phyloP scores from a whole-genome alignment of 345 rosid species.

The Murraya koenigii region DNA sequence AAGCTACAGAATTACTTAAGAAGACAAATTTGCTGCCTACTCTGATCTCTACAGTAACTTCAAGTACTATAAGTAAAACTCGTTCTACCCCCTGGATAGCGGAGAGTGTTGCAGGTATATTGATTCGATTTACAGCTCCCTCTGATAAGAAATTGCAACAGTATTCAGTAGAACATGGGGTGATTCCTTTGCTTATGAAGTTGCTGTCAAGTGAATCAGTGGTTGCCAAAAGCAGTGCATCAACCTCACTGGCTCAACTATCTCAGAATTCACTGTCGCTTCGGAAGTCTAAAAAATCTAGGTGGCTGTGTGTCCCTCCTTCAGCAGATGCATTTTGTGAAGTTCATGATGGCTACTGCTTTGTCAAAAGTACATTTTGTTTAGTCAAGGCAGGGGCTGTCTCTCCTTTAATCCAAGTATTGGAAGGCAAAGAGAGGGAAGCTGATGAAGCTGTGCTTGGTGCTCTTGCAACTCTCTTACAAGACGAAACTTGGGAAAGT shows the following conservation, averaged over 20 bases:
- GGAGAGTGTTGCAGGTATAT: slow-evolving; percentile 45
- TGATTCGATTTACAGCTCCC: slow-evolving; percentile 54
- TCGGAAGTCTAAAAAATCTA: slow-evolving; percentile 34
- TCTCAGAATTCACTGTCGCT: slow-evolving; percentile 57
- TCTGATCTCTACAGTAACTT: slow-evolving; percentile 36
- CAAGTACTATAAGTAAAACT: slow-evolving; percentile 21
- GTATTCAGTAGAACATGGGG: slow-evolving; percentile 47
- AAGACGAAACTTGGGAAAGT: slow-evolving; percentile 54
- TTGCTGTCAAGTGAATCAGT: slow-evolving; percentile 41
- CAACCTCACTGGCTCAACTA: slow-evolving; percentile 57
- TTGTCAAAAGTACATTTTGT: slow-evolving; percentile 51
- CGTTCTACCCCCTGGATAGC: slow-evolving; percentile 18
- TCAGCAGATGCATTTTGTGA: slow-evolving; percentile 41
- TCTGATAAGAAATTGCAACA: slow-evolving; percentile 62
- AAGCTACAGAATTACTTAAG: slow-evolving; percentile 45
- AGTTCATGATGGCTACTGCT: slow-evolving; percentile 54
- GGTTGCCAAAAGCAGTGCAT: slow-evolving; percentile 49
- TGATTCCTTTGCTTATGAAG: slow-evolving; percentile 55
- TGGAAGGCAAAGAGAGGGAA: slow-evolving; percentile 49
- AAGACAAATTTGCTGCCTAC: slow-evolving; percentile 40
- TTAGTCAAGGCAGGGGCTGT: slow-evolving; percentile 59
- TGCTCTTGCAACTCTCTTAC: slow-evolving; percentile 54
- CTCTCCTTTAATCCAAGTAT: slow-evolving; percentile 37
- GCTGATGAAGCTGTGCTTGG: slow-evolving; percentile 53
- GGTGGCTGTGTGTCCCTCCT: slow-evolving; percentile 47